Evolutionary conservation across 2,329 filamentous ascomycete species (phyloP).

Genomic region (Penicillium sp.): DNA sequence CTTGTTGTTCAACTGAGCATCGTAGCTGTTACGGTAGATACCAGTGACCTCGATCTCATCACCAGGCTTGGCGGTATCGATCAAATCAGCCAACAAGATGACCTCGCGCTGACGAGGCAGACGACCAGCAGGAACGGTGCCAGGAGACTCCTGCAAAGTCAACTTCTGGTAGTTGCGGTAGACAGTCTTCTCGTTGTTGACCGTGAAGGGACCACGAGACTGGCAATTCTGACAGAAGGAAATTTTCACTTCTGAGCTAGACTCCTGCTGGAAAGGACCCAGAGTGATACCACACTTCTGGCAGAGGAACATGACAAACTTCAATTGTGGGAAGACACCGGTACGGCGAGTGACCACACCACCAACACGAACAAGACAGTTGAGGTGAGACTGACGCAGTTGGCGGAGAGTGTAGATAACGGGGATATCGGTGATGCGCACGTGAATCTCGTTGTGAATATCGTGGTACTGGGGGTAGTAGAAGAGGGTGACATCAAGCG

Average conservation of each 20-base stretch:
- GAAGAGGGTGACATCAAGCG: conserved; percentile 92
- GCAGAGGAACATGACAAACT: conserved; percentile 98
- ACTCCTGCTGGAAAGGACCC: conserved; percentile 96
- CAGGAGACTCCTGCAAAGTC: conserved; percentile 94
- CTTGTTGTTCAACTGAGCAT: conserved; percentile 95
- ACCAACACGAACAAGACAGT: conserved; percentile 90
- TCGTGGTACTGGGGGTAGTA: conserved; percentile 98
- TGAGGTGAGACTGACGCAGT: conserved; percentile 90
- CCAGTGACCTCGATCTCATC: conserved; percentile 98
- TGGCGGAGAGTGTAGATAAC: conserved; percentile 94
- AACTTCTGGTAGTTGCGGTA: conserved; percentile 99
- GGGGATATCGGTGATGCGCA: conserved; percentile 91
- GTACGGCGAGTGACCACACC: conserved; percentile 93
- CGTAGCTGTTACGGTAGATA: conserved; percentile 97
- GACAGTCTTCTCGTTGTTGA: conserved; percentile 96
- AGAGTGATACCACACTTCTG: conserved; percentile 87
- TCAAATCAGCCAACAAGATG: conserved; percentile 93
- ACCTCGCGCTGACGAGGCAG: conserved; percentile 92
- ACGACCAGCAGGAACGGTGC: conserved; percentile 92
- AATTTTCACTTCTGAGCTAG: conserved; percentile 93
- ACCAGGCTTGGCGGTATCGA: conserved; percentile 93
- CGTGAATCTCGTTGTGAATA: conserved; percentile 96
- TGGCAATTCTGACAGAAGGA: conserved; percentile 97
- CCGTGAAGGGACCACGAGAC: conserved; percentile 86
- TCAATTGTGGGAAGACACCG: conserved; percentile 95